Percentiles rank a stretch among this genome's conserved stretches.
Evolutionary conservation across 306 rosid genomes (phyloP).

Genomic region (Biancaea sappan): DNA sequence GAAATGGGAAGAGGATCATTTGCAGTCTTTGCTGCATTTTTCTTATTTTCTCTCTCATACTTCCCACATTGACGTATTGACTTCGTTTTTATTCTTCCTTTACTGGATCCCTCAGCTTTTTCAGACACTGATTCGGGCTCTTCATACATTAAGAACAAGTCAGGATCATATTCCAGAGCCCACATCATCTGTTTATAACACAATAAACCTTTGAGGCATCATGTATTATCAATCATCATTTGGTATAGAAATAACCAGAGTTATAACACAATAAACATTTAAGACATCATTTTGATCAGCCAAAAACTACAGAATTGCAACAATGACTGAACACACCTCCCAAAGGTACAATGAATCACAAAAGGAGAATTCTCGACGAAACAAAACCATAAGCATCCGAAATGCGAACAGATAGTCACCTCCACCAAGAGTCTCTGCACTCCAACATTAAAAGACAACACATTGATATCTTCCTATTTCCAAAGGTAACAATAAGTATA

Average conservation of each 20-base stretch:
- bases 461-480: conserved; percentile 34
- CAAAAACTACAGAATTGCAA: conserved; percentile 9
- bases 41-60: conserved; percentile 82
- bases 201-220: too few species aligned
- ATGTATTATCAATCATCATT: conserved; percentile 29
- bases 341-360: conserved; percentile 97
- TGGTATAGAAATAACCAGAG: conserved; percentile 20
- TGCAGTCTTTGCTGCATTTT: conserved; percentile 60
- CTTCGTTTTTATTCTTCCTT: conserved; percentile 70
- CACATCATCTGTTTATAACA: conserved; percentile 99
- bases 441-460: conserved; percentile 41
- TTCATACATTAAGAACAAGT: conserved; percentile 66
- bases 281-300: not conserved
- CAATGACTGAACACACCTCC: conserved; percentile 69
- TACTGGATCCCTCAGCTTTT: conserved; percentile 56
- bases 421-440: conserved; percentile 92
- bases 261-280: not conserved
- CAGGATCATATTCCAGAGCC: conserved; percentile 97
- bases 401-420: conserved; percentile 95
- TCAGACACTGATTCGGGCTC: conserved; percentile 51
- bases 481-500: conserved; percentile 27
- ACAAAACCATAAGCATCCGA: conserved; percentile 99
- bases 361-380: conserved; percentile 97
- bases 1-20: conserved; percentile 90
- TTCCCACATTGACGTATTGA: conserved; percentile 86